Conservation (phyloP, 2,329 filamentous ascomycete genomes). For the Ophiostoma ulmi region DNA sequence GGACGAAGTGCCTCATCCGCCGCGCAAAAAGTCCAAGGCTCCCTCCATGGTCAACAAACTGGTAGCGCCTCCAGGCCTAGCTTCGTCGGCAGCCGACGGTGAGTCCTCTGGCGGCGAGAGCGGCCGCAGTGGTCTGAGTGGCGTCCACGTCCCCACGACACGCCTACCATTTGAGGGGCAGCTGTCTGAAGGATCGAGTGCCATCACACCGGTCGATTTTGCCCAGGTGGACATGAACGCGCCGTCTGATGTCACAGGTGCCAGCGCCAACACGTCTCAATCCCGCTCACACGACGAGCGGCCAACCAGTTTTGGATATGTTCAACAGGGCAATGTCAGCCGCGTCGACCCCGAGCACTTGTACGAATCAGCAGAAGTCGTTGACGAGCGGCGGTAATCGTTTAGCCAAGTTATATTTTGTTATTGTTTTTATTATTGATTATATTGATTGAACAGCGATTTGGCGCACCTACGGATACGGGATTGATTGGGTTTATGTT, state of each 20-base stretch:
- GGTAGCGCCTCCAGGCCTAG: neutral
- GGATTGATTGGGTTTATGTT: neutral
- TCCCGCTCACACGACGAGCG: constrained; percentile 39
- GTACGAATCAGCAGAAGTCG: constrained; percentile 53
- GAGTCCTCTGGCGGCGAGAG: constrained; percentile 9
- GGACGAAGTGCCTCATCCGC: constrained; percentile 40
- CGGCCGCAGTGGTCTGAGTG: neutral
- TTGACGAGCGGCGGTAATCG: constrained; percentile 34
- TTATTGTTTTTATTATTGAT: constrained; percentile 5
- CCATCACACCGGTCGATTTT: constrained; percentile 42
- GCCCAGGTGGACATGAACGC: constrained; percentile 38
- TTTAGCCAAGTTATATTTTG: constrained; percentile 9
- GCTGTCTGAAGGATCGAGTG: constrained; percentile 42
- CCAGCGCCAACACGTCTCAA: neutral
- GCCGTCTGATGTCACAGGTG: constrained; percentile 24
- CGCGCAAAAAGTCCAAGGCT: constrained; percentile 68
- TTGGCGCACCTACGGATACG: constrained; percentile 18
- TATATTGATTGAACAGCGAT: constrained; percentile 18
- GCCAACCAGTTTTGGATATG: constrained; percentile 52
- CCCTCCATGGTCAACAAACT: constrained; percentile 6
- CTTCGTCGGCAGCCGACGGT: neutral
- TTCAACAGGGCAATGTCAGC: constrained; percentile 54
- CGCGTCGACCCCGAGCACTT: constrained; percentile 47
- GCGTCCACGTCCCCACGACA: neutral
- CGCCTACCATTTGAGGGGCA: constrained; percentile 55